Evolutionary conservation across 805 yeast species (phyloP).

Genomic region (Lipomyces mesembrius): DNA sequence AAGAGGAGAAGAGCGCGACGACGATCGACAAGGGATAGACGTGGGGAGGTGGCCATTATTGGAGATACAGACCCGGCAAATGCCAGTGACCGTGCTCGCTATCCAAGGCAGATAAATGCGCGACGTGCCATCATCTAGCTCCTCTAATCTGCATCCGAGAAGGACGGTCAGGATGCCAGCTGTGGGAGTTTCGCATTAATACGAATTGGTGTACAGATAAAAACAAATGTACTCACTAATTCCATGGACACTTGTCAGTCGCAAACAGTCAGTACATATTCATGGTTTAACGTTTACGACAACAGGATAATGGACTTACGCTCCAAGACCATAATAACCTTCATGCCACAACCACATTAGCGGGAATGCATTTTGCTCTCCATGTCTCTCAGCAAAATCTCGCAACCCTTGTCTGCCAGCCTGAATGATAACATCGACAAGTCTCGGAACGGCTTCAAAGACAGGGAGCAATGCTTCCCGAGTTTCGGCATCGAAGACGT

Average conservation of each 20-base stretch:
- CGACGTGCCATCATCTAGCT: background rate
- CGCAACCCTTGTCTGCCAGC: background rate
- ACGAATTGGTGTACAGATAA: background rate
- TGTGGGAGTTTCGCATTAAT: background rate
- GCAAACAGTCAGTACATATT: constrained; percentile 1
- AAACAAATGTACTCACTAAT: background rate
- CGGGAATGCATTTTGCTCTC: background rate
- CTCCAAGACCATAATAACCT: constrained; percentile 5
- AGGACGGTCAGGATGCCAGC: constrained; percentile 2
- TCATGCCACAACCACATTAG: background rate
- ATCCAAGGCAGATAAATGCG: background rate
- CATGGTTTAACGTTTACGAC: background rate
- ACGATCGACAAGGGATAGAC: background rate
- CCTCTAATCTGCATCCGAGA: constrained; percentile 3
- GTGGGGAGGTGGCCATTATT: constrained; percentile 9
- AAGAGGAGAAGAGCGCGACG: constrained; percentile 4
- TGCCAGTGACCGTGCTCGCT: constrained; percentile 1
- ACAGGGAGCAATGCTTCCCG: background rate
- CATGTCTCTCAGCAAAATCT: background rate
- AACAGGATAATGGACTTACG: constrained; percentile 1
- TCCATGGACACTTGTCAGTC: constrained; percentile 3
- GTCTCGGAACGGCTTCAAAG: constrained; percentile 2
- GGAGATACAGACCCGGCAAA: background rate
- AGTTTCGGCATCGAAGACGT: background rate
- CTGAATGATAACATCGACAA: background rate